phyloP scores from a whole-genome alignment of 345 rosid species.

The Salix purpurea region DNA sequence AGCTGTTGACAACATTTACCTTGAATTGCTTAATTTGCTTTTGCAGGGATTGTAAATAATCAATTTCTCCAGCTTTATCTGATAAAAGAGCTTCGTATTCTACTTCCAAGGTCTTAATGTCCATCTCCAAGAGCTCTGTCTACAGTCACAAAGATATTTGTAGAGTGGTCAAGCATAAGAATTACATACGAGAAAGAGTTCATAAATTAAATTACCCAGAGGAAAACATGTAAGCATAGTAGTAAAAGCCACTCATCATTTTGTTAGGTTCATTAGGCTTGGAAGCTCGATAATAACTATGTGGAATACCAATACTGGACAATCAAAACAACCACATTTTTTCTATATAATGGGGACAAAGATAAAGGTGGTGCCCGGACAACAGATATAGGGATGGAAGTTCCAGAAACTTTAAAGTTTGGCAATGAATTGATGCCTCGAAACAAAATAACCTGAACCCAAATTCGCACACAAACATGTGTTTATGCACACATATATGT shows the following conservation, averaged over 20 bases:
- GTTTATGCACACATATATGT: background rate
- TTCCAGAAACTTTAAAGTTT: background rate
- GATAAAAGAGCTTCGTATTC: conserved; percentile 46
- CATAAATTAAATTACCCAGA: too few relatives aligned
- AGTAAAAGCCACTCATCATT: background rate
- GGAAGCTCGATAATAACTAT: background rate
- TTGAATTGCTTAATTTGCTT: conserved; percentile 49
- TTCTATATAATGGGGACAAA: background rate
- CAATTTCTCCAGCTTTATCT: conserved; percentile 55
- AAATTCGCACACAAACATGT: background rate
- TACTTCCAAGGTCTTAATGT: conserved; percentile 44
- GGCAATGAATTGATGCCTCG: background rate
- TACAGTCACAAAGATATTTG: conserved; percentile 25
- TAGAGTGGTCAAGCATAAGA: background rate
- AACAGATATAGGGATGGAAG: background rate
- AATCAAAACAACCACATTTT: background rate
- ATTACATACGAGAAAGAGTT: background rate
- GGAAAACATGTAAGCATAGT: background rate
- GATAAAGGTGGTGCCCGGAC: background rate
- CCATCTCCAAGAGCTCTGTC: conserved; percentile 58
- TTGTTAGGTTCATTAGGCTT: background rate
- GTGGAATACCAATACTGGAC: background rate
- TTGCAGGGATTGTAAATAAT: conserved; percentile 47
- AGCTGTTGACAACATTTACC: conserved; percentile 28
- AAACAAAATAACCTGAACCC: background rate